A percentile compares a stretch with the other conserved stretches of the same genome.
These are phyloP conservation scores for Azolla pinnata DNA, from an alignment of 75 land plant genomes.

Conservation along the genomic window DNA sequence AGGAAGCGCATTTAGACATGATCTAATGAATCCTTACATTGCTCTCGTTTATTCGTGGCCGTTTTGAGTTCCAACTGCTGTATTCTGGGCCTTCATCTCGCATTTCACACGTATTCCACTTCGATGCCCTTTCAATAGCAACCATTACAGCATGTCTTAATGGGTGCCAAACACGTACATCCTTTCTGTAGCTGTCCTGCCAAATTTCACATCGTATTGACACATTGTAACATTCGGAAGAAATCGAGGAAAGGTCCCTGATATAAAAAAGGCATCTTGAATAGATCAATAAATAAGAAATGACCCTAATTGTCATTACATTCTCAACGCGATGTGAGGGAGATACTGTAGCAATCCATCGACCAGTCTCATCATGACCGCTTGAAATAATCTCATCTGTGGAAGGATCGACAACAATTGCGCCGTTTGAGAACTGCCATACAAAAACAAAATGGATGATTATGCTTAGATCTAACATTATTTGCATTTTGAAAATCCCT, in stretches of 20 bases:
- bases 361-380: constrained; percentile 54
- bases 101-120: constrained; percentile 44
- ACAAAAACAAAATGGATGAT: constrained; percentile 13
- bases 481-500: background rate
- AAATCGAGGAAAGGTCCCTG: too few species aligned
- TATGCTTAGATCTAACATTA: too few species aligned
- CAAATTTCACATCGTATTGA: too few species aligned
- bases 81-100: constrained; percentile 16
- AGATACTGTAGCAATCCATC: constrained; percentile 9
- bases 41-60: background rate
- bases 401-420: constrained; percentile 84
- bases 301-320: background rate
- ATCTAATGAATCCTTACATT: background rate
- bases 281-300: background rate
- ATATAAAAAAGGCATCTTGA: too few species aligned
- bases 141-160: constrained; percentile 85
- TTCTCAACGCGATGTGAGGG: background rate
- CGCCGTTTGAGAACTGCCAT: constrained; percentile 72
- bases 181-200: too few species aligned
- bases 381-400: constrained; percentile 41
- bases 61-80: background rate
- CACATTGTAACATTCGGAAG: too few species aligned
- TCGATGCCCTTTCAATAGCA: constrained; percentile 78
- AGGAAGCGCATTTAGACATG: too few species aligned
- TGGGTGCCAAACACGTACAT: constrained; percentile 52